Percentiles rank a stretch among this genome's conserved stretches.
Evolutionary conservation across 2,329 filamentous ascomycete genomes (phyloP).

Genomic region (Knoxdaviesia capensis): DNA sequence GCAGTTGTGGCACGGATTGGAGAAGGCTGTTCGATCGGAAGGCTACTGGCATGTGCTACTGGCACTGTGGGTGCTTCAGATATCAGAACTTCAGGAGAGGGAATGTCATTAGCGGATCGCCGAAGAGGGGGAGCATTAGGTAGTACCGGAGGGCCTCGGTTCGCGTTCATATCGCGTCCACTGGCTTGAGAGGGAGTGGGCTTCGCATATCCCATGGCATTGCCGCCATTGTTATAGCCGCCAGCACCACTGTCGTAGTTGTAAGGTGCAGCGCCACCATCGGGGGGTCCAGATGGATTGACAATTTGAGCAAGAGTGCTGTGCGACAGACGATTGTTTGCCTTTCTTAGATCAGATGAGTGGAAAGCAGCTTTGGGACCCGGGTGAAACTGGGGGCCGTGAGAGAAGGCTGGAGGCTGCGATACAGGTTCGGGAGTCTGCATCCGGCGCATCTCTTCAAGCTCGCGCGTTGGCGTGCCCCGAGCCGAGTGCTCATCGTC

Average conservation of each 20-base stretch:
- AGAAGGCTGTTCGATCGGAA: too few species aligned
- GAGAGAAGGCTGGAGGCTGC: constrained; percentile 59
- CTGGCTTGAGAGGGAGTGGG: constrained; percentile 1
- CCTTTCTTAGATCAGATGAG: constrained; percentile 57
- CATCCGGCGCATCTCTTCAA: constrained; percentile 33
- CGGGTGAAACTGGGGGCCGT: constrained; percentile 52
- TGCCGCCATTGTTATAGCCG: neutral
- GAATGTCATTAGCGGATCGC: constrained; percentile 31
- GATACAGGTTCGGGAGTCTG: constrained; percentile 58
- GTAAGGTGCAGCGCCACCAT: neutral
- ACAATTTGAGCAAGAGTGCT: constrained; percentile 65
- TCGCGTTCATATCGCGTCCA: constrained; percentile 6
- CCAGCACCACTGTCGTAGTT: neutral
- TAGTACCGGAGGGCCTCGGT: constrained; percentile 27
- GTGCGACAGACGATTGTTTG: constrained; percentile 66
- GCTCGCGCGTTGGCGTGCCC: constrained; percentile 22
- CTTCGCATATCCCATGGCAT: constrained; percentile 8
- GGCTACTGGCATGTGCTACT: too few species aligned
- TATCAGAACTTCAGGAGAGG: constrained; percentile 32
- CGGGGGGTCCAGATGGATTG: constrained; percentile 32
- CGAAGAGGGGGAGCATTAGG: constrained; percentile 26
- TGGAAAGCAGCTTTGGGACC: constrained; percentile 44
- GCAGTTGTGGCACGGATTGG: too few species aligned
- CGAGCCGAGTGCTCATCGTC: constrained; percentile 27
- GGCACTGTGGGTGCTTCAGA: constrained; percentile 8